These are phyloP conservation scores for cucumber (Cucumis sativus) DNA, from an alignment of 306 rosid genomes.

Conservation along the genomic window DNA sequence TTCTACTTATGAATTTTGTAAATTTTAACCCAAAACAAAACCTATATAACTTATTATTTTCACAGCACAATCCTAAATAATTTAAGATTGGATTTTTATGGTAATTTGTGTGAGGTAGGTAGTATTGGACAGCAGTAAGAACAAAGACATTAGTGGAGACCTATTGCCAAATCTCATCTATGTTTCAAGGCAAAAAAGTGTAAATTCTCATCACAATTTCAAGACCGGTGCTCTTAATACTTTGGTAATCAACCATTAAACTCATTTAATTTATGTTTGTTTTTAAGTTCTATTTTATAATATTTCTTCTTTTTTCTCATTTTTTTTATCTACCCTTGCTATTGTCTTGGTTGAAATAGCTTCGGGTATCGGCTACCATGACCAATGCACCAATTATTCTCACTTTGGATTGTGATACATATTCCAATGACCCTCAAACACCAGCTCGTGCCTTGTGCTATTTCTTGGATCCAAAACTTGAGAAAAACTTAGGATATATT, in stretches of 20 bases:
- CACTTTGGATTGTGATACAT: slow-evolving; percentile 26
- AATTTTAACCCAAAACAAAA: too few species aligned
- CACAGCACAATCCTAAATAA: too few species aligned
- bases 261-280: not conserved
- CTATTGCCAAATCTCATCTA: slow-evolving; percentile 33
- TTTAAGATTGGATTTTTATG: too few species aligned
- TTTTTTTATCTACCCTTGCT: not conserved
- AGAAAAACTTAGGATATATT: slow-evolving; percentile 3
- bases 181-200: slow-evolving; percentile 29
- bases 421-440: slow-evolving; percentile 27
- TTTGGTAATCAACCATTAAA: slow-evolving; percentile 12
- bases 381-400: slow-evolving; percentile 29
- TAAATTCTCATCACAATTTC: slow-evolving; percentile 22
- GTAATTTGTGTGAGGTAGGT: slow-evolving; percentile 14
- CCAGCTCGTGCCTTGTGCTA: slow-evolving; percentile 20
- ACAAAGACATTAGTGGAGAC: slow-evolving; percentile 14
- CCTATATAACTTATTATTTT: too few species aligned
- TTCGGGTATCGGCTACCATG: slow-evolving; percentile 31
- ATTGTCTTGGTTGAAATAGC: not conserved
- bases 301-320: too few species aligned
- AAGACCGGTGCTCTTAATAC: slow-evolving; percentile 45
- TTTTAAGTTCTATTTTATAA: too few species aligned
- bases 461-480: not conserved
- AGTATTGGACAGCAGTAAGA: slow-evolving; percentile 12
- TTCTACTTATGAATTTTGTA: too few species aligned